A percentile compares a stretch with the other conserved stretches of the same genome.
These are phyloP conservation scores for Eucalyptus dawsonii DNA, from an alignment of 345 rosid genomes.

Conservation along the genomic window DNA sequence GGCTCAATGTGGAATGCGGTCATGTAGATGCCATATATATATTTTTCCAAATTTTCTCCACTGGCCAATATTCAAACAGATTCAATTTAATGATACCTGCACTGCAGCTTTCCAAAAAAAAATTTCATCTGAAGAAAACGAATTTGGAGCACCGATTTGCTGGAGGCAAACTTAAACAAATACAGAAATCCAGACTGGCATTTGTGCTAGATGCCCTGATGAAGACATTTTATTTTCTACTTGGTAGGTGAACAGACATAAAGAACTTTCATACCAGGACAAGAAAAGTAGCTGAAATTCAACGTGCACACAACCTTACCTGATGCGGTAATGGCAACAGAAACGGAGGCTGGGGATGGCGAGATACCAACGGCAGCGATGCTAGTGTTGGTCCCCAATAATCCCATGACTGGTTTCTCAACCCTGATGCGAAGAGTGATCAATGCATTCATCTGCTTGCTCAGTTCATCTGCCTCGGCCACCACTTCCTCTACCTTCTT, in stretches of 20 bases:
- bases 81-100: background rate
- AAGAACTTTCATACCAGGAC: background rate
- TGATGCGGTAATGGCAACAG: background rate
- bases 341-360: background rate
- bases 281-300: background rate
- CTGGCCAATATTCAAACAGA: background rate
- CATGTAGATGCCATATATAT: background rate
- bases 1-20: background rate
- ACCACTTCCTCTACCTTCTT: constrained; percentile 42
- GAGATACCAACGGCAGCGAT: background rate
- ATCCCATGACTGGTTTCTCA: background rate
- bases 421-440: constrained; percentile 42
- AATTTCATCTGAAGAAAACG: background rate
- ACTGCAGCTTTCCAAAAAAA: background rate
- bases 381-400: background rate
- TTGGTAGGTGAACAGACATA: background rate
- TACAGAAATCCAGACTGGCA: background rate
- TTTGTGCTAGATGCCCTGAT: background rate
- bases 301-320: background rate
- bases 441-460: constrained; percentile 54
- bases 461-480: constrained; percentile 30
- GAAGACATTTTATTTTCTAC: background rate
- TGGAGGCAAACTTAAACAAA: background rate
- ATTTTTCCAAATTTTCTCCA: background rate
- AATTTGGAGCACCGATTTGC: background rate